These are phyloP conservation scores for Microsporum canis DNA, from an alignment of 2,329 filamentous ascomycete genomes.

Conservation along the genomic window DNA sequence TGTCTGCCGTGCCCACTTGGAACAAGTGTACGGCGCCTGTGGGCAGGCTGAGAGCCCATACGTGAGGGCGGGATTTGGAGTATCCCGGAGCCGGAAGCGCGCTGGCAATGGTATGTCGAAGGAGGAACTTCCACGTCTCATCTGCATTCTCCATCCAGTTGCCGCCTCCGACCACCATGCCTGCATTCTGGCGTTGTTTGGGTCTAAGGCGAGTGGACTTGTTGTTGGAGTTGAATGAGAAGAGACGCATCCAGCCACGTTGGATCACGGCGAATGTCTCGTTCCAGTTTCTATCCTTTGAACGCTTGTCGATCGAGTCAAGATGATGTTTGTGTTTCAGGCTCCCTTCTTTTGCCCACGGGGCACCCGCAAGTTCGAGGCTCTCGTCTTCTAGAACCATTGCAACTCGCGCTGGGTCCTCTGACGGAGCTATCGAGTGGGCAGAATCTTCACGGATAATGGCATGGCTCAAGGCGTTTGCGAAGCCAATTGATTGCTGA, in stretches of 20 bases:
- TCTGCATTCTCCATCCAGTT: conserved; percentile 98
- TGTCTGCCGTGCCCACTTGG: conserved; percentile 89
- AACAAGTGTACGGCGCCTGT: conserved; percentile 96
- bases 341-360: conserved; percentile 95
- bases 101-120: conserved; percentile 85
- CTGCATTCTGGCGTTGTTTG: conserved; percentile 43
- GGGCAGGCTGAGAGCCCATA: conserved; percentile 86
- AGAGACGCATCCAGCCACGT: conserved; percentile 85
- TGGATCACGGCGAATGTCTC: conserved; percentile 95
- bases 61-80: conserved; percentile 77
- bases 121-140: conserved; percentile 71
- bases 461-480: conserved; percentile 88
- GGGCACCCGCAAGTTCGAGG: conserved; percentile 81
- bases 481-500: conserved; percentile 94
- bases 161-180: conserved; percentile 74
- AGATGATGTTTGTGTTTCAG: conserved; percentile 94
- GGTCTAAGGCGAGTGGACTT: conserved; percentile 57
- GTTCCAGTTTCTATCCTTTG: conserved; percentile 87
- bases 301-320: conserved; percentile 78
- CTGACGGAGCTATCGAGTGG: conserved; percentile 41
- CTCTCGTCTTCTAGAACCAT: conserved; percentile 84
- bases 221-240: conserved; percentile 71
- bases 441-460: conserved; percentile 74
- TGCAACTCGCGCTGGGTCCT: conserved; percentile 49
- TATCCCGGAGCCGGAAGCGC: conserved; percentile 84